Evolutionary conservation across 495 filamentous ascomycete genomes (phyloP), one percentile per base, ranked within the genome.

Genomic region (Penicillium paxilli): DNA sequence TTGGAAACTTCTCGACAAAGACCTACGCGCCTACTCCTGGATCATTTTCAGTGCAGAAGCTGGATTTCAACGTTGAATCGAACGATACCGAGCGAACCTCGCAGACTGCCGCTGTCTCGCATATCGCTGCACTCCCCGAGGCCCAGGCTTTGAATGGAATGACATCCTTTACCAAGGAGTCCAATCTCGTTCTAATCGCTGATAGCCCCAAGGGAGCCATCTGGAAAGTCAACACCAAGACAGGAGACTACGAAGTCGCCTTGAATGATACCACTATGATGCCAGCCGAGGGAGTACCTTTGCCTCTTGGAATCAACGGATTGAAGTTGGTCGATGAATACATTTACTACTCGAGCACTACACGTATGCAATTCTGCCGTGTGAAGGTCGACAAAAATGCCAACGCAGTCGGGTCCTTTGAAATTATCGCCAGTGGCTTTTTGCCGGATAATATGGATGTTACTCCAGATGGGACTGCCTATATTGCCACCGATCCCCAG

Each of bases 121-220:
- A 71, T 12, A 71, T 75, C 12, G 61, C 67, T 3, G 58, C 62
- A 1, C 40, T 80, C 3, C 74, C 75, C 10, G 62, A 72, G 11
- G 73, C 69, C 0, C 40, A 53, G 22, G 69, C 75, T 19, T 44
- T 73, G 35, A 77, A 80, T 50, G 77, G 77, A 35, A 55, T 78
- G 45, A 47, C 68, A 0, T 42, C 63, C 5, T 65, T 73, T 33
- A 58, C 59, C 0, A 55, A 60, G 51, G 57, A 48, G 2, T 60
- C 58, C 8, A 17, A 57, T 20, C 21, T 70, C 14, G 62, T 77
- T 4, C 57, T 80, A 8, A 58, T 71, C 32, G 71, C 75, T n/a
- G 75, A 78, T 46, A 72, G 71, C 6, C 60, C 49, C 11, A 58
- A 66, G 26, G 75, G 71, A 1, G 59, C 52, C 0, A 51, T 75